These are phyloP conservation scores for Aspergillus affinis DNA, from an alignment of 495 filamentous ascomycete species.

Conservation along the genomic window DNA sequence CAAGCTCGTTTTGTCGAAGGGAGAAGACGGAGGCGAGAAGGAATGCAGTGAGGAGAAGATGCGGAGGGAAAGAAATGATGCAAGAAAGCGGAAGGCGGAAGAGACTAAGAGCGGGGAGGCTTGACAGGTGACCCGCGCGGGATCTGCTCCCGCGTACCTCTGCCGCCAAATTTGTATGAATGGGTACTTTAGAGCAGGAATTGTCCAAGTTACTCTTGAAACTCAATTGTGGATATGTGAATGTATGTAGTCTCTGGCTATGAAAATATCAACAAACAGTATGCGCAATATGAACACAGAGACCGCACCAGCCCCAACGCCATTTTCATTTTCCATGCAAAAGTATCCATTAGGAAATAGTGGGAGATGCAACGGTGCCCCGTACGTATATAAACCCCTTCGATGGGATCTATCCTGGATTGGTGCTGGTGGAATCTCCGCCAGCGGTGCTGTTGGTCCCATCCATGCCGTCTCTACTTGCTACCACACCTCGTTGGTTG, in stretches of 20 bases:
- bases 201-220: neutral
- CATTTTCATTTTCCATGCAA: neutral
- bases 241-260: neutral
- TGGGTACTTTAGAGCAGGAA: neutral
- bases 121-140: neutral
- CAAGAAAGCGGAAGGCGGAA: constrained; percentile 4
- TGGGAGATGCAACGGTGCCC: too few relatives aligned
- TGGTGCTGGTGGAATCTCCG: too few relatives aligned
- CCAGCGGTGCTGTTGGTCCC: neutral
- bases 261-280: neutral
- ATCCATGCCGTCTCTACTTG: constrained; percentile 6
- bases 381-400: neutral
- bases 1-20: constrained; percentile 13
- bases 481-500: constrained; percentile 13
- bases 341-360: neutral
- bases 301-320: neutral
- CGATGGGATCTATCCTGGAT: neutral
- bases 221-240: too few relatives aligned
- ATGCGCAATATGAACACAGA: neutral
- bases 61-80: constrained; percentile 14
- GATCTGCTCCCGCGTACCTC: neutral
- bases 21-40: constrained; percentile 2
- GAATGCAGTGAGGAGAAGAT: constrained; percentile 9
- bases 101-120: constrained; percentile 2
- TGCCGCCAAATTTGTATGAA: neutral